phyloP scores from a whole-genome alignment of 176 grass and related monocot genomes.

The Aegilops longissima region DNA sequence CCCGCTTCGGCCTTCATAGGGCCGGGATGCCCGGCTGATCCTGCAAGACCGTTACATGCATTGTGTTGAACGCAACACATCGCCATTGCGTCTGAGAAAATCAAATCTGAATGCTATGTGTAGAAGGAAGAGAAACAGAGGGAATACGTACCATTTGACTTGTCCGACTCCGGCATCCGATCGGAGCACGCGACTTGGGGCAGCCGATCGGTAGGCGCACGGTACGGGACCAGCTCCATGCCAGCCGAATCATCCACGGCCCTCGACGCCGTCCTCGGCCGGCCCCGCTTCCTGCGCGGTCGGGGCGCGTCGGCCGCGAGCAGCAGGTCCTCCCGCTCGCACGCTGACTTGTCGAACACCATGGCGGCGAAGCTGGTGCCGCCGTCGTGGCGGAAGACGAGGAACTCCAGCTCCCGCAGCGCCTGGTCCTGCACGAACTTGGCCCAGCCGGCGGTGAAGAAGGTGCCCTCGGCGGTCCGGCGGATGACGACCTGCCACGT shows the following conservation, averaged over 20 bases:
- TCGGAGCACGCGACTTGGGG: background rate
- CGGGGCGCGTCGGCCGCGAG: background rate
- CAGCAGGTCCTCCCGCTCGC: slow-evolving; percentile 60
- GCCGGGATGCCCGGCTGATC: background rate
- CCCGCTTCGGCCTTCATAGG: slow-evolving; percentile 26
- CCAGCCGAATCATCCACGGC: slow-evolving; percentile 22
- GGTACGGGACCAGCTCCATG: slow-evolving; percentile 44
- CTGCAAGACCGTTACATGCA: background rate
- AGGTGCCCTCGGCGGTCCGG: slow-evolving; percentile 47
- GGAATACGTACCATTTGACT: background rate
- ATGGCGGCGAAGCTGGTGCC: slow-evolving; percentile 57
- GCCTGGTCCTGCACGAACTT: slow-evolving; percentile 69
- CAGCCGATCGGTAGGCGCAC: background rate
- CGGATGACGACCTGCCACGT: slow-evolving; percentile 63
- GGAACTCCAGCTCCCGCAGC: slow-evolving; percentile 67
- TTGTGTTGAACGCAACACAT: no score
- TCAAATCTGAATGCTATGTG: no score
- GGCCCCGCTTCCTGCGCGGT: slow-evolving; percentile 30
- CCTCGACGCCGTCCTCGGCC: background rate
- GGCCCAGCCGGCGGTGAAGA: slow-evolving; percentile 69
- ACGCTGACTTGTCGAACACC: slow-evolving; percentile 70
- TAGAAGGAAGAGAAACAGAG: background rate
- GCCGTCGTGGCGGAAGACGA: slow-evolving; percentile 72
- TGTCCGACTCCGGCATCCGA: slow-evolving; percentile 1
- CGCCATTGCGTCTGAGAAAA: no score